These are phyloP conservation scores for Pachyrhizus erosus DNA, from an alignment of 306 rosid genomes.

Conservation along the genomic window DNA sequence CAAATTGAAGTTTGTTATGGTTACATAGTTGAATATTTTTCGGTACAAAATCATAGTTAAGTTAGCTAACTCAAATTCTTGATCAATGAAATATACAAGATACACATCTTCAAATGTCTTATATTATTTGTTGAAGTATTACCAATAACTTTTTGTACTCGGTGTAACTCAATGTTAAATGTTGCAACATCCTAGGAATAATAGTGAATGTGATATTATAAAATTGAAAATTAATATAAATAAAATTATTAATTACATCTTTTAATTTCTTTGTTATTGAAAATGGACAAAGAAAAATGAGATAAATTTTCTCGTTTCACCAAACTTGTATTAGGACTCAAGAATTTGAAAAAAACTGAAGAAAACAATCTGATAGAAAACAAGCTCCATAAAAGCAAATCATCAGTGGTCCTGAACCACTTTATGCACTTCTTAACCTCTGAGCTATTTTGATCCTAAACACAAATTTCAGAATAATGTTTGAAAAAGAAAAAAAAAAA, in stretches of 20 bases:
- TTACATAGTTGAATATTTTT: too few species aligned
- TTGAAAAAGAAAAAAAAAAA: background rate
- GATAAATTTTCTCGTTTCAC: background rate
- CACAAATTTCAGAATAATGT: background rate
- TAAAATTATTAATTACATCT: background rate
- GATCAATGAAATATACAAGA: too few species aligned
- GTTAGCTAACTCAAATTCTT: too few species aligned
- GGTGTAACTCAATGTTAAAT: too few species aligned
- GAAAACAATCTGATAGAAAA: background rate
- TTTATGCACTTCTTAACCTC: background rate
- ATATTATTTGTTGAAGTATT: too few species aligned
- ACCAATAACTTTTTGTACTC: too few species aligned
- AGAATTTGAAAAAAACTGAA: background rate
- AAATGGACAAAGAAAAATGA: background rate
- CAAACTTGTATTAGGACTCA: background rate
- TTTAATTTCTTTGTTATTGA: background rate
- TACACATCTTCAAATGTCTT: too few species aligned
- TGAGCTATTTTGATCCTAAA: background rate
- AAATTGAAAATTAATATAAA: too few species aligned
- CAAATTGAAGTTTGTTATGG: too few species aligned
- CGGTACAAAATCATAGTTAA: too few species aligned
- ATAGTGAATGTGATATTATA: too few species aligned
- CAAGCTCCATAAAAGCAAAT: background rate
- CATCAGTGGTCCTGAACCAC: background rate
- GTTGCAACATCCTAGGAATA: too few species aligned